Conservation (phyloP, 78 protist species). For the Dictyostelium firmibasis region DNA sequence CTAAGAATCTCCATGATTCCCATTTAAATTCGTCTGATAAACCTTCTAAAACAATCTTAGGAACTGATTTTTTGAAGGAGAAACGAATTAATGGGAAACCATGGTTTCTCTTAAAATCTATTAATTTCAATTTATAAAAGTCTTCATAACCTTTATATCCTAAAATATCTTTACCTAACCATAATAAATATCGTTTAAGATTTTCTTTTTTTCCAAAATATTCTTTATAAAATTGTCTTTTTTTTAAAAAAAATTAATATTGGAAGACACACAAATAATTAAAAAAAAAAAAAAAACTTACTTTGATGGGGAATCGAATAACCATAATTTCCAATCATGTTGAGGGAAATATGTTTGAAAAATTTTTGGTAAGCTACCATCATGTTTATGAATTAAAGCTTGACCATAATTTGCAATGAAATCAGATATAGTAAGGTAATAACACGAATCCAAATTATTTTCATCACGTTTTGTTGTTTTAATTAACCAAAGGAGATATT, state of each 20-base stretch:
- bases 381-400: neutral
- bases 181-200: neutral
- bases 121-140: neutral
- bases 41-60: neutral
- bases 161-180: neutral
- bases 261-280: no score
- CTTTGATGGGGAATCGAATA: neutral
- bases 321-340: conserved; percentile 56
- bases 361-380: neutral
- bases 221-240: neutral
- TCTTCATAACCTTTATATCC: neutral
- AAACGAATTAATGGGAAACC: neutral
- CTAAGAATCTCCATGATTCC: neutral
- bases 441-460: neutral
- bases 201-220: neutral
- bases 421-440: neutral
- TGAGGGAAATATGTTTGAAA: neutral
- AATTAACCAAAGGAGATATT: conserved; percentile 26
- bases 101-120: neutral
- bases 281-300: neutral
- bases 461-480: neutral
- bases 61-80: neutral
- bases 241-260: no score
- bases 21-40: neutral
- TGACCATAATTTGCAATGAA: conserved; percentile 20